Evolutionary conservation across 208 protist species (phyloP), one percentile per base, ranked within the genome.

Genomic region (Leishmania aethiopica): DNA sequence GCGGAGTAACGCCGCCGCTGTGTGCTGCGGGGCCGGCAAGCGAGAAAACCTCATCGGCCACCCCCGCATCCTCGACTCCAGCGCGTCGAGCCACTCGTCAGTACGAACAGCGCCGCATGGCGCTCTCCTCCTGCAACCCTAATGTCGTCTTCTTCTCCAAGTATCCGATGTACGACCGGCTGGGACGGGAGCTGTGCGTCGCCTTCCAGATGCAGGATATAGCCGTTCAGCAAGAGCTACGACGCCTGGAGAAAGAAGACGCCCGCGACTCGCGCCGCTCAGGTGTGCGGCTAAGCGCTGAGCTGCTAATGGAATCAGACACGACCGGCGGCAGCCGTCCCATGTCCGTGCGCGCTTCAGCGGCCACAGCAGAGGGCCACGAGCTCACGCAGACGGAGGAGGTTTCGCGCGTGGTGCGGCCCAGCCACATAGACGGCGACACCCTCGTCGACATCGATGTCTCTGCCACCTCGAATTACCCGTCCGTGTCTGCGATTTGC

Each of bases 191-290:
- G 83, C 86, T 97, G 47, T 97, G 87, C 62, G 90, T 97, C 17
- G 67, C 91, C 37, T 94, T 94, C 76, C 94, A 97, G 78, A 90
- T 95, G 37, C 89, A 95, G 45, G 92, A 96, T 82, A 89, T 88
- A 86, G 86, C 87, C n/a, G 85, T 96, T 74, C 84, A 91, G 74
- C 83, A 92, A 69, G 92, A 97, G 83, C 55, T 91, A 25, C 84
- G 86, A 3, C 90, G 94, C 4, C 78, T 97, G 25, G 77, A 76
- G 60, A 49, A 35, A 5, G 75, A 84, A 57, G 78, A 72, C 32
- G 62, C 69, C 51, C 47, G 37, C n/a, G 77, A 86, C 79, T 74
- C 76, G 37, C 89, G 92, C 22, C 84, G 86, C 47, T 96, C 92
- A 11, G 92, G 91, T 47, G 92, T 97, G 60, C 90, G 90, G 28